phyloP scores from a whole-genome alignment of 306 rosid species.

The Vicia sativa region DNA sequence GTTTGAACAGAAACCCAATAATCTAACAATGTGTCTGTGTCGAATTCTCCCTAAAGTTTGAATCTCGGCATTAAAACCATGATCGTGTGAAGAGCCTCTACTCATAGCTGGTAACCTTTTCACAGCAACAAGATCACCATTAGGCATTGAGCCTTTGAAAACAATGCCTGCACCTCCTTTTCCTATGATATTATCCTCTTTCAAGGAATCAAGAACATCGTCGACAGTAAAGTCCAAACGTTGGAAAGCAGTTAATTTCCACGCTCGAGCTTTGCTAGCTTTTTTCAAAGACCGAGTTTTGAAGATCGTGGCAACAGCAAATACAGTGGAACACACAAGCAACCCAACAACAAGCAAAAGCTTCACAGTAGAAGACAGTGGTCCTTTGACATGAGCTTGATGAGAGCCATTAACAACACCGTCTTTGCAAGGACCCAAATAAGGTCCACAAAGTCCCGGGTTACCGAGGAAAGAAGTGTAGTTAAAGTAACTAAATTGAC shows the following conservation, averaged over 20 bases:
- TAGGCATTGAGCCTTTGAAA: slow-evolving; percentile 76
- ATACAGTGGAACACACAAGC: slow-evolving; percentile 72
- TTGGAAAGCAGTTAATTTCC: slow-evolving; percentile 84
- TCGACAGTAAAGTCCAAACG: slow-evolving; percentile 71
- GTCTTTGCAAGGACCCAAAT: slow-evolving; percentile 81
- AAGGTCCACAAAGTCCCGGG: slow-evolving; percentile 91
- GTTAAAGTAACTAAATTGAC: slow-evolving; percentile 94
- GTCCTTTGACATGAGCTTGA: slow-evolving; percentile 59
- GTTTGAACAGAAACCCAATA: slow-evolving; percentile 88
- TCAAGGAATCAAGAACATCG: slow-evolving; percentile 74
- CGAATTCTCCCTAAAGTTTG: slow-evolving; percentile 75
- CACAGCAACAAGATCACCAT: slow-evolving; percentile 63
- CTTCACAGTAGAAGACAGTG: slow-evolving; percentile 76
- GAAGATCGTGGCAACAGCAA: slow-evolving; percentile 71
- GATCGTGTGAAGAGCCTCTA: slow-evolving; percentile 88
- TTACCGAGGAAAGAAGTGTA: slow-evolving; percentile 86
- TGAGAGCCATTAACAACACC: slow-evolving; percentile 65
- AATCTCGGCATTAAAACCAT: slow-evolving; percentile 84
- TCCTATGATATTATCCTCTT: slow-evolving; percentile 80
- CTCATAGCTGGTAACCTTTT: slow-evolving; percentile 82
- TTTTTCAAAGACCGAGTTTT: slow-evolving; percentile 78
- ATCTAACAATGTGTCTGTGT: slow-evolving; percentile 81
- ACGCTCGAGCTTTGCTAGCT: slow-evolving; percentile 71
- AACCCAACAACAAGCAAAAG: slow-evolving; percentile 71
- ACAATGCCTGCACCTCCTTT: slow-evolving; percentile 91